Evolutionary conservation across 148 eudicot genomes (phyloP).

Genomic region (Rhododendron simsii): DNA sequence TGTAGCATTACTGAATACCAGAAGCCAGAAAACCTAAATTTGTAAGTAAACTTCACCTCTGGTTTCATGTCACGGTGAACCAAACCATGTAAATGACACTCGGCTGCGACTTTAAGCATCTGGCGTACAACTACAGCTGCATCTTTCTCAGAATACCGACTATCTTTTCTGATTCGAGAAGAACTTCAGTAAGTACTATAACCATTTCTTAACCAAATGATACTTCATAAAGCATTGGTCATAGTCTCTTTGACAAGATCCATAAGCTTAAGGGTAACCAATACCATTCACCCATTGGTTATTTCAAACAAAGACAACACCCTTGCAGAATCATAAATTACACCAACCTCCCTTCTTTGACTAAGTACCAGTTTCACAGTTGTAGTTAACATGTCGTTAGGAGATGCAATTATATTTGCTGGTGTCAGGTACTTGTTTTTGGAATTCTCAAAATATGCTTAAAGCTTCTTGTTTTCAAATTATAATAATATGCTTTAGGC

Average conservation of each 20-base stretch:
- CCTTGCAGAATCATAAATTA: neutral
- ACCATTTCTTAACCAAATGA: slow-evolving; percentile 6
- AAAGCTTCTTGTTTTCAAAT: neutral
- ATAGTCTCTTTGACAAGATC: neutral
- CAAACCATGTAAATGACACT: slow-evolving; percentile 94
- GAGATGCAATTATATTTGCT: neutral
- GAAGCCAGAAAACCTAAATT: neutral
- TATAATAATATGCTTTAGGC: neutral
- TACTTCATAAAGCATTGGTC: neutral
- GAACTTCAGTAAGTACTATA: slow-evolving; percentile 10
- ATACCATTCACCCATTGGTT: neutral
- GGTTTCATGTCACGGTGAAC: slow-evolving; percentile 99
- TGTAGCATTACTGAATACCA: neutral
- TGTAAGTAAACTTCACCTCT: slow-evolving; percentile 47
- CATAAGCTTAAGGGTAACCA: neutral
- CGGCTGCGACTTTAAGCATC: slow-evolving; percentile 97
- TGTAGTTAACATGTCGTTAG: neutral
- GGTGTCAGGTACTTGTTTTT: neutral
- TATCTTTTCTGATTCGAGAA: slow-evolving; percentile 62
- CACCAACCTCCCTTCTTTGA: neutral
- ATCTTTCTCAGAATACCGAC: slow-evolving; percentile 90
- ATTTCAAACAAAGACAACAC: neutral
- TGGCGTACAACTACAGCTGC: slow-evolving; percentile 91
- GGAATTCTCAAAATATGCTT: neutral
- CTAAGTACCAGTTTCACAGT: neutral